Base-by-base conservation (phyloP, 192 early-diverging fungal species). In the Coemansia sp. region DNA sequence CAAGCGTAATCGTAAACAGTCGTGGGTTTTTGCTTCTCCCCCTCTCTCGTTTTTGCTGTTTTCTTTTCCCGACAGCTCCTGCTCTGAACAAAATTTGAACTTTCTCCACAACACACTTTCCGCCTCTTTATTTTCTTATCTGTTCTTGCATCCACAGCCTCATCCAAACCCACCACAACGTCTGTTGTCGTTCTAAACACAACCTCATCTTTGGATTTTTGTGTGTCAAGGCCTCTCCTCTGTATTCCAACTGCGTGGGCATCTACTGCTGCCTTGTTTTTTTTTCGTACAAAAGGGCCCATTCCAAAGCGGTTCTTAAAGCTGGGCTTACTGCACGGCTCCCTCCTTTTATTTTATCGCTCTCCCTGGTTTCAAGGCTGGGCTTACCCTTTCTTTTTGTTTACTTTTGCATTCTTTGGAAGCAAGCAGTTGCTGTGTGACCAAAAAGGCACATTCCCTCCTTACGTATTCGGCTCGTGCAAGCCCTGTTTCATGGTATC, bases 401-500 rank as follows among this genome's bases (percentile, higher is more conserved):
- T 56, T 56, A 56, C 52, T 28, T 43, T 63, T 63, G 48, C 61
- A 49, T 63, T 63, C 45, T 63, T 60, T 42, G 21, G 13, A 40
- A 25, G 23, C 48, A 51, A 23, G 48, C 48, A 51, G 25, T 46
- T 30, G 20, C 20, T 52, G 23, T 45, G 25, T 39, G 25, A 23
- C 23, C 20, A 10, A 43, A 43, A 43, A 10, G 35, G 7, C 18
- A 43, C 40, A 43, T 43, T 18, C 40, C 40, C 40, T 43, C 34
- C 34, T 35, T 35, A 10, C 34, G 34, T 43, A 43, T 43, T 16
- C 40, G 15, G 40, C 40, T n/a, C n/a, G n/a, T n/a, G n/a, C n/a
- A n/a, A n/a, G n/a, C 37, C 37, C 37, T 39, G 46, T 26, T 51
- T 26, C 8, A 7, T 51, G 2, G 25, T 23, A 26, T 51, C 48